Evolutionary conservation across 1,284 basidiomycete genomes (phyloP).

Genomic region (Trametes sp.): DNA sequence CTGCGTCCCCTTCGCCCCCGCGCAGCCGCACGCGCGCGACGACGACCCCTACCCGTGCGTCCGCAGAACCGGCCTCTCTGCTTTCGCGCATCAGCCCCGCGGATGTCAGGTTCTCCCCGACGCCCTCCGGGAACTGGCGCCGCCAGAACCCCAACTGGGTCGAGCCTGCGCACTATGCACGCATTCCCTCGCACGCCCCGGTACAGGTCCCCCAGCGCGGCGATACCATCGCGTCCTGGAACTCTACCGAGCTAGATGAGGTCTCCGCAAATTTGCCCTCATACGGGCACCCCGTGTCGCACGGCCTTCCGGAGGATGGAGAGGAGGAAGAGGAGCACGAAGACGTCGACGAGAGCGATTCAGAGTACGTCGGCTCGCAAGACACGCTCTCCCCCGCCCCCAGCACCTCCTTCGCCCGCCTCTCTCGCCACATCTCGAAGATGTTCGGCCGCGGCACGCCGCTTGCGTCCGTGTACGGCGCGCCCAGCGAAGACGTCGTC

Average conservation of each 20-base stretch:
- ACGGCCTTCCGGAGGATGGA: not conserved
- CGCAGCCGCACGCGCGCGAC: not conserved
- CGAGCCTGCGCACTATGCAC: constrained; percentile 23
- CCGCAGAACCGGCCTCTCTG: constrained; percentile 12
- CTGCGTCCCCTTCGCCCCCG: constrained; percentile 12
- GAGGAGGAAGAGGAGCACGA: constrained; percentile 16
- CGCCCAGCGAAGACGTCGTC: constrained; percentile 35
- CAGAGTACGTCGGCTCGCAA: constrained; percentile 11
- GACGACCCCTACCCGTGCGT: constrained; percentile 5
- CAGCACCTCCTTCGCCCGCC: constrained; percentile 40
- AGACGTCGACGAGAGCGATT: constrained; percentile 16
- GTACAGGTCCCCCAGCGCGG: constrained; percentile 12
- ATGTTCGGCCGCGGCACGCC: constrained; percentile 32
- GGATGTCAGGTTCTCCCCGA: constrained; percentile 15
- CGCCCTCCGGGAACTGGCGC: constrained; percentile 25
- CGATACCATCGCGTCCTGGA: constrained; percentile 29
- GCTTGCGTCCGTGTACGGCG: constrained; percentile 38
- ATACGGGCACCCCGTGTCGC: not conserved
- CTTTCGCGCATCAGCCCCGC: constrained; percentile 19
- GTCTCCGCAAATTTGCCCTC: constrained; percentile 15
- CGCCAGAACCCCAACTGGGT: constrained; percentile 39
- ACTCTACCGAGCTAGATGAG: constrained; percentile 40
- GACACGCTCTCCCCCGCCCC: constrained; percentile 17
- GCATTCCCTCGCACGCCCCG: constrained; percentile 10
- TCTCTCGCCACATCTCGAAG: constrained; percentile 83